A percentile compares a stretch with the other conserved stretches of the same genome.
phyloP scores from a whole-genome alignment of 2,329 filamentous ascomycete species.

The Stachybotrys echinatus region DNA sequence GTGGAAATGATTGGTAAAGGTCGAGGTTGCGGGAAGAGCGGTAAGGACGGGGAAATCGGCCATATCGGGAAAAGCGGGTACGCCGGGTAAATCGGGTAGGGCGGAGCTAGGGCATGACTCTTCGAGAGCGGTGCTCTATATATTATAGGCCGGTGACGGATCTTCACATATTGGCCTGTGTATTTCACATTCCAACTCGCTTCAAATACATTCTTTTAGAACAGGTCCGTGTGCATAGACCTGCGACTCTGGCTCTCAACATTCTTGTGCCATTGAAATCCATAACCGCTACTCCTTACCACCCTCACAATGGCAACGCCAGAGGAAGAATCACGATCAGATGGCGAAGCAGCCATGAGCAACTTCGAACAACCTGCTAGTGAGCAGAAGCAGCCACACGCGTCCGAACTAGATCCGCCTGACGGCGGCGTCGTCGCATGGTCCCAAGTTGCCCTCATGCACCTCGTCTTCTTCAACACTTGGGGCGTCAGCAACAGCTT shows the following conservation, averaged over 20 bases:
- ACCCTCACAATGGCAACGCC: neutral
- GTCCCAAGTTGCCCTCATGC: conserved; percentile 25
- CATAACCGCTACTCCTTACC: neutral
- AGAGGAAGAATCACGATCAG: neutral
- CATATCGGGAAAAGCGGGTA: neutral
- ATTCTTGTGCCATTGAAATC: neutral
- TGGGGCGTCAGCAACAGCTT: conserved; percentile 43
- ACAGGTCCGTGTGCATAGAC: too few species aligned
- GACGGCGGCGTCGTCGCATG: conserved; percentile 18
- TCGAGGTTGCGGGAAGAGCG: neutral
- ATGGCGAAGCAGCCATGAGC: neutral
- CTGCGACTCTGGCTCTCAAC: neutral
- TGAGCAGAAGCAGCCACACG: neutral
- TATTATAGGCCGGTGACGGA: neutral
- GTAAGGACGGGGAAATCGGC: neutral
- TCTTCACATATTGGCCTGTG: neutral
- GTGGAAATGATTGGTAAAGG: neutral
- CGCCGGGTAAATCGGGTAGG: neutral
- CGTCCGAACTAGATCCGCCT: neutral
- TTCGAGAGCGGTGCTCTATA: neutral
- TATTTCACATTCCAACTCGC: neutral
- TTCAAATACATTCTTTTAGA: too few species aligned
- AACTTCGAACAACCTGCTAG: neutral
- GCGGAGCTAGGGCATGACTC: neutral
- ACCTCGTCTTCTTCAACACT: conserved; percentile 36